Conservation (phyloP, 1,284 basidiomycete species). For the Singerocomus inundabilis region DNA sequence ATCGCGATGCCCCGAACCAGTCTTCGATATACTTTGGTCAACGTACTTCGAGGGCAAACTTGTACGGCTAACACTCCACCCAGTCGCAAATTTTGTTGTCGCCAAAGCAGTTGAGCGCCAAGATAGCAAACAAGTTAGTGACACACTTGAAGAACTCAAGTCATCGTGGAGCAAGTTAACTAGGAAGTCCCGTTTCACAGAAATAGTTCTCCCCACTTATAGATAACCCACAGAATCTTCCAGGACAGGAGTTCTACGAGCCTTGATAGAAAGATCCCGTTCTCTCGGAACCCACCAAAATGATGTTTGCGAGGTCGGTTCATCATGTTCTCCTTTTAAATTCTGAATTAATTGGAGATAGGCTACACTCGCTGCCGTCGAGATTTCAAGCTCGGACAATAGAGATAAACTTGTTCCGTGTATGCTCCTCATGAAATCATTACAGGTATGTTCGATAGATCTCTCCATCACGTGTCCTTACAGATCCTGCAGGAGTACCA, state of each 20-base stretch:
- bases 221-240: conserved; percentile 42
- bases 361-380: conserved; percentile 64
- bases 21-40: conserved; percentile 72
- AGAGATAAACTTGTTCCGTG: conserved; percentile 57
- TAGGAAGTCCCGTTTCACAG: conserved; percentile 43
- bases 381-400: conserved; percentile 47
- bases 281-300: conserved; percentile 43
- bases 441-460: conserved; percentile 42
- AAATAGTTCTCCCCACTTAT: conserved; percentile 1
- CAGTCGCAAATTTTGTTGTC: conserved; percentile 89
- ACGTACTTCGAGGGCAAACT: conserved; percentile 77
- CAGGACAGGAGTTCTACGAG: conserved; percentile 67
- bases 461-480: conserved; percentile 7
- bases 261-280: conserved; percentile 67
- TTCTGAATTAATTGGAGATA: conserved; percentile 29
- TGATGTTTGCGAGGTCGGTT: conserved; percentile 49
- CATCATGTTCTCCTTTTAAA: not conserved
- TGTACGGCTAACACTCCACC: conserved; percentile 72
- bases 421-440: conserved; percentile 59
- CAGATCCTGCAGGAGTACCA: conserved; percentile 38
- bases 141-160: conserved; percentile 58
- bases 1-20: conserved; percentile 52
- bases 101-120: conserved; percentile 72
- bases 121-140: conserved; percentile 51
- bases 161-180: conserved; percentile 51